Conservation (phyloP, 768 basidiomycete species). For the Xanthoconium stramineum region DNA sequence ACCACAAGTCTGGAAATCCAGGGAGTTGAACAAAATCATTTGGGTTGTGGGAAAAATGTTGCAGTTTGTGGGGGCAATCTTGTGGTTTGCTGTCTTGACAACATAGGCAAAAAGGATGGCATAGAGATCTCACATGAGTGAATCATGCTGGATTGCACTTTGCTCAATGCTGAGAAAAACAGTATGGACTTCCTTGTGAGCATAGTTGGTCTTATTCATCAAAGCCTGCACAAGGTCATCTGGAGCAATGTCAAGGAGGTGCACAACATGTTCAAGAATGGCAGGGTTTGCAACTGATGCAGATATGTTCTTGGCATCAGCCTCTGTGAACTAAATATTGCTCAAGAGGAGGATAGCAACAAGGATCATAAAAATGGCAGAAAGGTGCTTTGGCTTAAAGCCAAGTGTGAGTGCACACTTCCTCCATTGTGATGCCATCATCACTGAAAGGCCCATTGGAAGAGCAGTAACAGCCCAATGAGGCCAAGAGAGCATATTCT, state of each 20-base stretch:
- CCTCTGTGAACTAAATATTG: slow-evolving; percentile 76
- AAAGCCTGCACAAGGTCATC: slow-evolving; percentile 81
- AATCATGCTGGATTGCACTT: slow-evolving; percentile 71
- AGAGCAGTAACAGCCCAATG: slow-evolving; percentile 85
- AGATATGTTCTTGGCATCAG: slow-evolving; percentile 61
- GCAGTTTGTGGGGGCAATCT: slow-evolving; percentile 55
- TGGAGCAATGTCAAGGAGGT: slow-evolving; percentile 67
- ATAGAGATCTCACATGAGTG: slow-evolving; percentile 78
- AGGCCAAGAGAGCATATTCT: slow-evolving; percentile 79
- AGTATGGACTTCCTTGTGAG: slow-evolving; percentile 83
- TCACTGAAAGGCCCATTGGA: slow-evolving; percentile 86
- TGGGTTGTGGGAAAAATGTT: slow-evolving; percentile 59
- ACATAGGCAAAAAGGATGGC: slow-evolving; percentile 86
- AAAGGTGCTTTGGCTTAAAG: slow-evolving; percentile 86
- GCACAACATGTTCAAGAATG: slow-evolving; percentile 66
- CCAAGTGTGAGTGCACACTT: slow-evolving; percentile 73
- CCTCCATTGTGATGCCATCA: slow-evolving; percentile 80
- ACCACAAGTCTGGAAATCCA: slow-evolving; percentile 79
- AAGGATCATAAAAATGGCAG: slow-evolving; percentile 77
- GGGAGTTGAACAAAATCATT: slow-evolving; percentile 73
- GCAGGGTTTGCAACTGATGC: slow-evolving; percentile 49
- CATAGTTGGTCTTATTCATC: slow-evolving; percentile 84
- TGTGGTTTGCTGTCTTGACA: slow-evolving; percentile 84
- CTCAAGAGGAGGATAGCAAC: slow-evolving; percentile 79
- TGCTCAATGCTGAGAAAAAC: slow-evolving; percentile 74